Percentiles rank a stretch among this genome's conserved stretches.
Evolutionary conservation across 306 rosid species (phyloP).

Genomic region (Lablab purpureus): DNA sequence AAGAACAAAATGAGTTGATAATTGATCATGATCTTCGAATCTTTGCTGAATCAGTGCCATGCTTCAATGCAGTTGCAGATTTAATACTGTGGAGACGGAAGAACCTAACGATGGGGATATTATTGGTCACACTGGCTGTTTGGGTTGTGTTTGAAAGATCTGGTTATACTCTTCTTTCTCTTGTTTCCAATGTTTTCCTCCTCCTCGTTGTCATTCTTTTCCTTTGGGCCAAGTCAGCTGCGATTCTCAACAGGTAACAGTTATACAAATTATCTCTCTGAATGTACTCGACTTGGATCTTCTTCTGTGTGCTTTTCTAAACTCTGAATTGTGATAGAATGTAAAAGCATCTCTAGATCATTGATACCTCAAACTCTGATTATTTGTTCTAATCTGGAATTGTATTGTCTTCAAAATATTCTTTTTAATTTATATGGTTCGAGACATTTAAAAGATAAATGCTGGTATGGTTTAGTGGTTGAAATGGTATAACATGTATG

Average conservation of each 20-base stretch:
- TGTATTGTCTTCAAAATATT: neutral
- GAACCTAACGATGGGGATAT: slow-evolving; percentile 72
- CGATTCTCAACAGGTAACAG: slow-evolving; percentile 87
- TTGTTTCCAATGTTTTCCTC: slow-evolving; percentile 86
- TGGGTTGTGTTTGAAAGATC: slow-evolving; percentile 96
- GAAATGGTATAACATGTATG: slow-evolving; percentile 20
- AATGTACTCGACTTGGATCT: slow-evolving; percentile 37
- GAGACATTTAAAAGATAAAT: slow-evolving; percentile 12
- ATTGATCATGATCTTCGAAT: slow-evolving; percentile 27
- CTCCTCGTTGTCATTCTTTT: slow-evolving; percentile 86
- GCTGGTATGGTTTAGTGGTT: slow-evolving; percentile 19
- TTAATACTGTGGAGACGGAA: slow-evolving; percentile 85
- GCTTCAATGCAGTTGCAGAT: slow-evolving; percentile 78
- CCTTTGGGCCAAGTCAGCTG: slow-evolving; percentile 97
- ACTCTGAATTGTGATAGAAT: slow-evolving; percentile 7
- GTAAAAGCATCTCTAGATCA: slow-evolving; percentile 18
- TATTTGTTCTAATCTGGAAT: slow-evolving; percentile 34
- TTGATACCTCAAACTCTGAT: neutral
- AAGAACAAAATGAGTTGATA: slow-evolving; percentile 20
- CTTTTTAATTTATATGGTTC: slow-evolving; percentile 5
- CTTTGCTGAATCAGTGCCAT: slow-evolving; percentile 43
- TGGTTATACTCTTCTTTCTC: slow-evolving; percentile 90
- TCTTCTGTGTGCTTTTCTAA: slow-evolving; percentile 17
- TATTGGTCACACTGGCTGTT: slow-evolving; percentile 65
- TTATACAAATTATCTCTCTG: slow-evolving; percentile 8